These are phyloP conservation scores for Shiraia bambusicola DNA, from an alignment of 2,329 filamentous ascomycete species.

Conservation along the genomic window DNA sequence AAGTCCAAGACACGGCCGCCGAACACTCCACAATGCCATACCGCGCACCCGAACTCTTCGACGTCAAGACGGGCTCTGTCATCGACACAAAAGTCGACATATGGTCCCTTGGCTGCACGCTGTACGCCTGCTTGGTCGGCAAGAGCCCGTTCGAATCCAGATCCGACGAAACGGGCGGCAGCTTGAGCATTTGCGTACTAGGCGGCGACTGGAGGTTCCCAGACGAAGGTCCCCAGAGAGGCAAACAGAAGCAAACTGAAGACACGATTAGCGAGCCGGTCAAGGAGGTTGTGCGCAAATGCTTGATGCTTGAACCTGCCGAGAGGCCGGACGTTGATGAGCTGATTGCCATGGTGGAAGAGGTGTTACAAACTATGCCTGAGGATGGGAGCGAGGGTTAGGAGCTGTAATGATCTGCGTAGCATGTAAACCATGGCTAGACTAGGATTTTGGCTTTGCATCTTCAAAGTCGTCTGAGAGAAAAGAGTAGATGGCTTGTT, in stretches of 20 bases:
- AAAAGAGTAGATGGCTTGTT: too few species aligned
- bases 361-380: slow-evolving; percentile 66
- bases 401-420: neutral
- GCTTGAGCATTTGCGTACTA: slow-evolving; percentile 85
- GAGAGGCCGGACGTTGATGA: slow-evolving; percentile 87
- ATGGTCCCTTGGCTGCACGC: slow-evolving; percentile 95
- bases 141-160: slow-evolving; percentile 97
- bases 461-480: too few species aligned
- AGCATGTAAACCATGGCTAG: too few species aligned
- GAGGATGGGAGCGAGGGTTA: slow-evolving; percentile 54
- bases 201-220: slow-evolving; percentile 97
- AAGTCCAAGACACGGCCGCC: slow-evolving; percentile 89
- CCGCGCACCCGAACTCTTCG: slow-evolving; percentile 94
- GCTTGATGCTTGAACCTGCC: slow-evolving; percentile 80
- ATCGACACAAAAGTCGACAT: slow-evolving; percentile 98
- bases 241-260: slow-evolving; percentile 55
- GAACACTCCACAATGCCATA: slow-evolving; percentile 99
- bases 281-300: slow-evolving; percentile 83
- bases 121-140: slow-evolving; percentile 93
- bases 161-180: slow-evolving; percentile 93
- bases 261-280: slow-evolving; percentile 74
- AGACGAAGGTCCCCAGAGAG: slow-evolving; percentile 67
- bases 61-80: slow-evolving; percentile 88
- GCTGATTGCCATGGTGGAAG: slow-evolving; percentile 76
- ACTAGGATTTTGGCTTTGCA: too few species aligned